Evolutionary conservation across 805 yeast genomes (phyloP), one percentile per base, ranked within the genome.

Genomic region (Schizosaccharomyces osmophilus): DNA sequence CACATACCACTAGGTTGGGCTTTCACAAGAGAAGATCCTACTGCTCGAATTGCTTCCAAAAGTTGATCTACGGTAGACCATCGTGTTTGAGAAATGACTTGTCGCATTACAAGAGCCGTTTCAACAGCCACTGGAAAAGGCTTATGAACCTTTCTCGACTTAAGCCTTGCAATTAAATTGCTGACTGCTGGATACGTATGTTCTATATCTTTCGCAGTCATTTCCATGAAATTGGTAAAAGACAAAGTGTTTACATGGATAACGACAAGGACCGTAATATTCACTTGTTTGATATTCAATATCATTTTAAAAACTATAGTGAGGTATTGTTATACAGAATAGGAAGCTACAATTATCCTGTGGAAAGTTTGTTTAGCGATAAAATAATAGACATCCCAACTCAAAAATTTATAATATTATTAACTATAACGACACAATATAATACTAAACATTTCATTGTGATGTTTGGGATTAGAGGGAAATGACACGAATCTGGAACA

Each of bases 71-170:
- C 80, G 63, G 81, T 80, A 60, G 80, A 75, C 97, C 97, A 93
- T 69, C 95, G 77, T 1, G 93, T 86, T 13, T 85, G 85, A 0
- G 97, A 87, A 24, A 88, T 82, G 61, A 87, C 93, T 70, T 95
- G 79, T 80, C 87, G 84, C 64, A 93, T 72, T 60, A 90, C 74
- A 66, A 87, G 95, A 22, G 95, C 83, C 6, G 95, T 86, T 61
- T 85, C 93, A 45, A 87, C 75, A 0, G 97, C 97, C 57, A 87
- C 85, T 19, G 77, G 77, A 66, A 83, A 83, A 15, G 95, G 86
- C 1, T 95, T 95, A 4, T 77, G 72, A 57, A 88, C 78, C 70
- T 89, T 95, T 63, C 90, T 82, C 66, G 97, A 83, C 70, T 87
- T 89, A 66, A 90, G 78, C 64, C 64, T 65, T 15, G 51, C 63